Conservation (phyloP, 2,329 filamentous ascomycete genomes). For the Sporothrix globosa region DNA sequence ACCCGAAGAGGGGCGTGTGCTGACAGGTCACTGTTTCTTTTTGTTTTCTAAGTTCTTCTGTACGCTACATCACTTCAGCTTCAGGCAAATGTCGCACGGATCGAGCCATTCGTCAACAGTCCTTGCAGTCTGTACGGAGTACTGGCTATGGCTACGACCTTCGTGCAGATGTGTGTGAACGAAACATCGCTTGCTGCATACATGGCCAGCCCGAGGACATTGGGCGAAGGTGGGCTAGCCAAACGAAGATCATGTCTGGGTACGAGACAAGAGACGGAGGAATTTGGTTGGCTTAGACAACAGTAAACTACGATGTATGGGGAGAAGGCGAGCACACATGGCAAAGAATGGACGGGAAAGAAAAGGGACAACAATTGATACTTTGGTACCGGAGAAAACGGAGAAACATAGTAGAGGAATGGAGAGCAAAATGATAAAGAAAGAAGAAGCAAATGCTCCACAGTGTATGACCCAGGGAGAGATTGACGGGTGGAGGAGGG, state of each 20-base stretch:
- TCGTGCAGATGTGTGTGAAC: neutral
- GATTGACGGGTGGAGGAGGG: conserved; percentile 2
- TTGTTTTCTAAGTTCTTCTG: neutral
- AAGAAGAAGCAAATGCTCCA: neutral
- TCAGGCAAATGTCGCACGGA: neutral
- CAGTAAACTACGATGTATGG: neutral
- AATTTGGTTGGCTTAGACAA: neutral
- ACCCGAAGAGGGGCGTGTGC: conserved; percentile 2
- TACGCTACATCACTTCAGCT: too few relatives aligned
- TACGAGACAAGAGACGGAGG: neutral
- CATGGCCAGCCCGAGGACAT: neutral
- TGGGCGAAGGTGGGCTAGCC: conserved; percentile 1
- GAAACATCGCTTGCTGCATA: neutral
- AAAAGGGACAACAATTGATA: neutral
- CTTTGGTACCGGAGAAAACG: neutral
- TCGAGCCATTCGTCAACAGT: neutral
- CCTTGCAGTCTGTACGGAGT: neutral
- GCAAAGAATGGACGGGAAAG: neutral
- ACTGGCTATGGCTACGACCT: neutral
- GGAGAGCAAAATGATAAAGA: neutral
- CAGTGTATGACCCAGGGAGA: neutral
- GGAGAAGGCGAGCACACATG: neutral
- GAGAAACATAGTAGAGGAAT: neutral
- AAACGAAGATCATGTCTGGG: neutral
- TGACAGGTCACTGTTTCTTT: neutral